A percentile compares a stretch with the other conserved stretches of the same genome.
Conservation (phyloP, 441 rosid genomes). For the Iberis amara region DNA sequence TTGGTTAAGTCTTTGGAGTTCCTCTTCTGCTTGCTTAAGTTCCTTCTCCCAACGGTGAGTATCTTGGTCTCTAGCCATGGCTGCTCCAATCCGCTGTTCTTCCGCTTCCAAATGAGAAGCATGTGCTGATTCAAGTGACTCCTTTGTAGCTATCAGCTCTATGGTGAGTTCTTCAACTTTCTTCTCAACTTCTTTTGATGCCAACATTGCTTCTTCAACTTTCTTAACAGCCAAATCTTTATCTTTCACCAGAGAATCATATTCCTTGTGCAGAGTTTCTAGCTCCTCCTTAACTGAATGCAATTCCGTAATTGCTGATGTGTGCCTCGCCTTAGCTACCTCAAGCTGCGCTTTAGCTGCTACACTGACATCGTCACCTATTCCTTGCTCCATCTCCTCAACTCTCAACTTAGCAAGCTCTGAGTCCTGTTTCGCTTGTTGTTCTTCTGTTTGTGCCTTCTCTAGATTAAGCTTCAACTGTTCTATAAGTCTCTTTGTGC, state of each 20-base stretch:
- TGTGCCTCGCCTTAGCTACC: conserved; percentile 78
- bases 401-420: conserved; percentile 84
- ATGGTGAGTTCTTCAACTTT: conserved; percentile 78
- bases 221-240: conserved; percentile 54
- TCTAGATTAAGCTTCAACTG: conserved; percentile 76
- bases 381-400: conserved; percentile 89
- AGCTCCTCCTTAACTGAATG: conserved; percentile 61
- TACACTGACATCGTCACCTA: conserved; percentile 76
- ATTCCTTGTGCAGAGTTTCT: conserved; percentile 49
- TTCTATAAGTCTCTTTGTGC: conserved; percentile 71
- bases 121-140: conserved; percentile 80
- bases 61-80: conserved; percentile 85
- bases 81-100: conserved; percentile 83
- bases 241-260: conserved; percentile 48
- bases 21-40: conserved; percentile 79
- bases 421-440: conserved; percentile 85
- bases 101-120: conserved; percentile 87
- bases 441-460: conserved; percentile 84
- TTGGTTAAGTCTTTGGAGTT: conserved; percentile 59
- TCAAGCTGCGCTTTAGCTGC: conserved; percentile 92
- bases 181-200: conserved; percentile 79
- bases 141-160: conserved; percentile 78
- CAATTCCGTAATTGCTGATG: conserved; percentile 58
- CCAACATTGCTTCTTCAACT: conserved; percentile 63
- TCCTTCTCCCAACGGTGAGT: conserved; percentile 82